These are phyloP conservation scores for Fragaria vesca DNA, from an alignment of 306 rosid genomes.

Conservation along the genomic window DNA sequence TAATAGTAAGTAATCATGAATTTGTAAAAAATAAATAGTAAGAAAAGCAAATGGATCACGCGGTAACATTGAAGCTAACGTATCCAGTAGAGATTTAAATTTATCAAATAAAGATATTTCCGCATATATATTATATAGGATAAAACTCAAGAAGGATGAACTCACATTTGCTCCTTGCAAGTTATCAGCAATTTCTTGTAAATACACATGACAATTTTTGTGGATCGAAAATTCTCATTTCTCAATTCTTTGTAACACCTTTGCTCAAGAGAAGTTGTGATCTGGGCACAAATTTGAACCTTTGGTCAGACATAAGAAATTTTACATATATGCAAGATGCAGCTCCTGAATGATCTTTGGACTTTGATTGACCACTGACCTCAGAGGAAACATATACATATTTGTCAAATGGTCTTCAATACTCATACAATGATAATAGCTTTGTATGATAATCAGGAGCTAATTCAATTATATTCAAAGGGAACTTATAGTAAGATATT, in stretches of 20 bases:
- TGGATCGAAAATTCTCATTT: conserved; percentile 61
- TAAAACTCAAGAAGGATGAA: conserved; percentile 28
- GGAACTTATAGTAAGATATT: not conserved
- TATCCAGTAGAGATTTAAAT: not conserved
- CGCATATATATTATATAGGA: conserved; percentile 12
- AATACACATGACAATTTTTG: conserved; percentile 77
- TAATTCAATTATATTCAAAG: not conserved
- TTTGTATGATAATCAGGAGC: not conserved
- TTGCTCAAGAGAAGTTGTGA: conserved; percentile 75
- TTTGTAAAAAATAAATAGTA: not conserved
- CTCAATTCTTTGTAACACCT: conserved; percentile 95
- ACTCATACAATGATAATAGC: not conserved
- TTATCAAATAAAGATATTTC: not conserved
- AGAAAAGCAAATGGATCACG: not conserved
- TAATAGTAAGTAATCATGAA: not conserved
- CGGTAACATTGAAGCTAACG: not conserved
- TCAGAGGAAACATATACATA: not conserved
- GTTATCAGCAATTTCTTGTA: conserved; percentile 75
- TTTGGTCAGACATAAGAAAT: conserved; percentile 9
- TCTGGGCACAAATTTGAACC: conserved; percentile 57
- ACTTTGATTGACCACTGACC: not conserved
- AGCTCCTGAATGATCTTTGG: not conserved
- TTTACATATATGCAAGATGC: not conserved
- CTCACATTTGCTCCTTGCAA: conserved; percentile 96
- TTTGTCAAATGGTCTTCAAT: not conserved